These are phyloP conservation scores for Populus alba DNA, from an alignment of 345 rosid species.

Conservation along the genomic window DNA sequence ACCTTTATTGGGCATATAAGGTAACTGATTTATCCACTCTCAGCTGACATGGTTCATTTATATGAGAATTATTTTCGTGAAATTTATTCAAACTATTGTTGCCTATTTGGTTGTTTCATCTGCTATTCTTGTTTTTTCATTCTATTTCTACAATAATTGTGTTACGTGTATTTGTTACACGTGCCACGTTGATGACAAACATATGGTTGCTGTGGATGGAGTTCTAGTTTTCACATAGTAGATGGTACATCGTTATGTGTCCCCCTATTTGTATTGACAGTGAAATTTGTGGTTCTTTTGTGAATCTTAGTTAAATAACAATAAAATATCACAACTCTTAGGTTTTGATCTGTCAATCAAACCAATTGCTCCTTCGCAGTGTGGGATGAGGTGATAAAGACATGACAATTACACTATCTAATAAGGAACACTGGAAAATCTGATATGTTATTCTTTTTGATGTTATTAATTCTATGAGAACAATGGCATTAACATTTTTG, in stretches of 20 bases:
- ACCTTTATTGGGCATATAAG: slow-evolving; percentile 95
- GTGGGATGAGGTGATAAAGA: background rate
- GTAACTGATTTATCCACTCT: slow-evolving; percentile 29
- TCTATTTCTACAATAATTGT: background rate
- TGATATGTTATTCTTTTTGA: background rate
- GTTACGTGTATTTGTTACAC: background rate
- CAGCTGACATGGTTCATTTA: background rate
- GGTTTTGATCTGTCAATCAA: background rate
- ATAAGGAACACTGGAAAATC: background rate
- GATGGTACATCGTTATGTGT: background rate
- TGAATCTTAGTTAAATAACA: background rate
- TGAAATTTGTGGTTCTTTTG: background rate
- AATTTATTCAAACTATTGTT: too few species aligned
- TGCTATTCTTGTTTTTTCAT: background rate
- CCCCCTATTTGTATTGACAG: background rate
- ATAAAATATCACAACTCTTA: background rate
- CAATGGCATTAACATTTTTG: background rate
- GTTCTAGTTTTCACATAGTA: background rate
- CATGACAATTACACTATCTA: background rate
- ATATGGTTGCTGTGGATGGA: background rate
- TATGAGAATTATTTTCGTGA: background rate
- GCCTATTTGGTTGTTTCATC: background rate
- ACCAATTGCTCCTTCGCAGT: background rate
- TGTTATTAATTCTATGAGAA: background rate
- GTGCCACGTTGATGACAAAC: background rate